Base-by-base conservation (phyloP, 257 asterid genomes). In the Solanum gandarillasii region DNA sequence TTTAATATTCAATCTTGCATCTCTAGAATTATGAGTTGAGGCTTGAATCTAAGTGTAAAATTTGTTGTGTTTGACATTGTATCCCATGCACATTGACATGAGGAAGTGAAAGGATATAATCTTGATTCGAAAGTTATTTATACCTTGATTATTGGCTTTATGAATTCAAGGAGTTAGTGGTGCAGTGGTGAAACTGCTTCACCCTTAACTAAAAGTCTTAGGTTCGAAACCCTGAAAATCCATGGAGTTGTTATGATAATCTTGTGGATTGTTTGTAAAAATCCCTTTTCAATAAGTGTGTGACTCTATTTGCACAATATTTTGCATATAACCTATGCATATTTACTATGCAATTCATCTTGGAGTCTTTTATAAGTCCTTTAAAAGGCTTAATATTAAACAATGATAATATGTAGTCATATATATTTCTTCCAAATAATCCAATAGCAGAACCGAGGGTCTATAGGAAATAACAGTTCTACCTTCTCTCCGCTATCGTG, bases 141-240 rank as follows among this genome's bases (percentile, higher is more conserved):
- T 55, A 55, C 65, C 65, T 55, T 55, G 25, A 55, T 3, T 55
- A 55, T 55, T 55, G 65, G 11, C 2, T 55, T 55, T 20, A 52
- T 52, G 62, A 52, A 52, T 7, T 55, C 65, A 55, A 0, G 25
- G n/a, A 55, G 11, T 55, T 55, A 35, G 65, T 55, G 11, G 1
- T 20, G 25, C 11, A 55, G 25, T 3, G 11, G 10, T 55, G 65
- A 7, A 0, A 55, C 11, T 3, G 25, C 0, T 20, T 20, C 65
- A 55, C 11, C 65, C 5, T 55, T 18, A 7, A 55, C 65, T 1
- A 55, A 3, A 16, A 3, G 25, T 55, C n/a, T 18, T 0, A 1
- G 2, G 2, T 55, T 55, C 25, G 2, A 20, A 0, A 0, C 2
- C 1, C 10, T 20, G 25, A 0, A 0, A 52, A 52, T 52, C 10